Base-by-base conservation (phyloP, 495 filamentous ascomycete genomes). In the Xylaria palmicola region DNA sequence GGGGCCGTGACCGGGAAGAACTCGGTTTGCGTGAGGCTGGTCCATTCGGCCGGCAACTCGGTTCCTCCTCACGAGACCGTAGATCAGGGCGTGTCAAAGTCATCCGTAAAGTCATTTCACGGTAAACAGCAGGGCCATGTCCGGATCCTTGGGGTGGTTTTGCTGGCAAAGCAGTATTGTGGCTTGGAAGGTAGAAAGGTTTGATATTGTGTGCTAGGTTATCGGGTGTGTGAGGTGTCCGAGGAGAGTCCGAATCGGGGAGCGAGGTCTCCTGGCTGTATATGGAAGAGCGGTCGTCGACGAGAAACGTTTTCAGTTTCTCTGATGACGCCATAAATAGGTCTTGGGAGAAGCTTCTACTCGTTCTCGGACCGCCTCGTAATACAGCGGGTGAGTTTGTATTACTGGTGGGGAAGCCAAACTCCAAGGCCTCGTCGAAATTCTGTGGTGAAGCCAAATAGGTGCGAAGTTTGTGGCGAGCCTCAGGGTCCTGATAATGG, bases 41-140 rank as follows among this genome's bases (percentile, higher is more conserved):
- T 29, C 79, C 44, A 78, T 77, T 75, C 47, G 80, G 81, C 77
- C 81, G 86, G 13, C 86, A 79, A 62, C 83, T 89, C 34, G 84
- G 76, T 65, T 82, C 79, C 26, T 82, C 83, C 68, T 88, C 90
- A 58, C 85, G 77, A 1, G 84, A 85, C 41, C 90, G 85, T 53
- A 97, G 81, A 68, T 96, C 93, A 0, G 92, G 92, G 49, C 91
- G 82, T 20, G 93, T 97, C 51, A 97, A 82, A 6, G 93, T 97
- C 91, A 97, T 95, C 34, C 90, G 89, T 43, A 97, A 74, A 13
- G 93, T 96, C 93, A 97, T 97, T 73, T 97, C 93, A 17, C 93
- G 86, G 39, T 82, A 87, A 45, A 81, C 82, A 26, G 80, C 77
- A 34, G 80, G 74, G 9, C 77, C 76, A 58, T 86, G 85, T n/a